Evolutionary conservation across 805 yeast species (phyloP).

Genomic region (Scheffersomyces ergatensis): DNA sequence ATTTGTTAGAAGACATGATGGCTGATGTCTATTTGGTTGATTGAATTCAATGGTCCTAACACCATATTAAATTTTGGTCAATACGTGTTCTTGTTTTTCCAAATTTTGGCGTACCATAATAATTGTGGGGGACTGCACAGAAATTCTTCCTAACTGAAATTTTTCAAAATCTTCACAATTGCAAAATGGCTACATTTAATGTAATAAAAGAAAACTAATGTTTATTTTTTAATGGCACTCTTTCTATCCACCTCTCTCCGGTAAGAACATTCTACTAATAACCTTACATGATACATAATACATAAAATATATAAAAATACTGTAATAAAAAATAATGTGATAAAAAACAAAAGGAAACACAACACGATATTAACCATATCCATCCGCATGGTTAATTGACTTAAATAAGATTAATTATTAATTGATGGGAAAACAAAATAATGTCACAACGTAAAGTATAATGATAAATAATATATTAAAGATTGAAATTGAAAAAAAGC

Average conservation of each 20-base stretch:
- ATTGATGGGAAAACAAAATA: no score
- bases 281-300: background rate
- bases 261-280: background rate
- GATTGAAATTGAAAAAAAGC: no score
- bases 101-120: no score
- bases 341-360: no score
- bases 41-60: background rate
- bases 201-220: background rate
- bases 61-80: background rate
- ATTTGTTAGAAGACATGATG: constrained; percentile 38
- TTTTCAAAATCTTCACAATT: no score
- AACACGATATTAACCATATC: no score
- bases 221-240: background rate
- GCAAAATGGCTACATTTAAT: constrained; percentile 1
- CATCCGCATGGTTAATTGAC: no score
- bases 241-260: background rate
- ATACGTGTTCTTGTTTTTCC: background rate
- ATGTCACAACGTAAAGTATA: no score
- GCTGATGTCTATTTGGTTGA: background rate
- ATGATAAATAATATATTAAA: no score
- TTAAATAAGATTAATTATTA: no score
- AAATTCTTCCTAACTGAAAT: no score
- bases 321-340: background rate
- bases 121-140: no score
- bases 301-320: background rate